Evolutionary conservation across 2,329 filamentous ascomycete genomes (phyloP).

Genomic region (Stachybotrys chlorohalonatus): DNA sequence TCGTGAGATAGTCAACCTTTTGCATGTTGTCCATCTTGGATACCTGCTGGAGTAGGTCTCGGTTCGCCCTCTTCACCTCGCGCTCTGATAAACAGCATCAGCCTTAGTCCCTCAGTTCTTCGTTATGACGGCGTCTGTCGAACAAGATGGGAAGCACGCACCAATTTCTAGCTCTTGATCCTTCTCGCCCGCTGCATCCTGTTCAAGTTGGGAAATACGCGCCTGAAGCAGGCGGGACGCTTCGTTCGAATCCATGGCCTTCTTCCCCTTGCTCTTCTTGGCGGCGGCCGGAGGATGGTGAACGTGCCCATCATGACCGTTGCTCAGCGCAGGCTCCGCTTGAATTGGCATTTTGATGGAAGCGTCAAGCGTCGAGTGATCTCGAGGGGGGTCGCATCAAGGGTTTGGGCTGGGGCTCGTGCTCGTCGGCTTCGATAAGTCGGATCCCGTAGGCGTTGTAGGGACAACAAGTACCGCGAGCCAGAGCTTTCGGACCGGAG

Average conservation of each 20-base stretch:
- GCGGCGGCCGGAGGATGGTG: slow-evolving; percentile 34
- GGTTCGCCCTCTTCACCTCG: slow-evolving; percentile 87
- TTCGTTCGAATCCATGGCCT: slow-evolving; percentile 75
- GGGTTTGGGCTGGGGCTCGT: not conserved
- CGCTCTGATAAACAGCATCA: slow-evolving; percentile 51
- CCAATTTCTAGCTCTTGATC: slow-evolving; percentile 95
- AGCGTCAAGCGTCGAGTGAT: slow-evolving; percentile 8
- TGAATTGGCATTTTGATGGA: slow-evolving; percentile 27
- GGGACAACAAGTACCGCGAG: too few species aligned
- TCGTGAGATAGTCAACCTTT: slow-evolving; percentile 83
- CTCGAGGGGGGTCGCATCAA: slow-evolving; percentile 8
- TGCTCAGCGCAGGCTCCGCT: slow-evolving; percentile 30
- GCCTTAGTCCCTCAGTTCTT: slow-evolving; percentile 12
- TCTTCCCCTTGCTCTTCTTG: slow-evolving; percentile 82
- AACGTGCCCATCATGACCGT: slow-evolving; percentile 30
- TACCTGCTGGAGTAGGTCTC: slow-evolving; percentile 80
- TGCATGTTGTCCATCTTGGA: slow-evolving; percentile 88
- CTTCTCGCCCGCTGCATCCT: slow-evolving; percentile 86
- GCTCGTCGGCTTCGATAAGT: not conserved
- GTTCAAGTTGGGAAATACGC: slow-evolving; percentile 91
- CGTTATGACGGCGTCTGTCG: too few species aligned
- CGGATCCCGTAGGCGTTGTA: too few species aligned
- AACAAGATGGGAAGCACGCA: slow-evolving; percentile 31
- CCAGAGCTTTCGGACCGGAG: not conserved
- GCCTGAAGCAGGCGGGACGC: slow-evolving; percentile 86